Base-by-base conservation (phyloP, 1,139 yeast species). In the Meyerozyma sp. region DNA sequence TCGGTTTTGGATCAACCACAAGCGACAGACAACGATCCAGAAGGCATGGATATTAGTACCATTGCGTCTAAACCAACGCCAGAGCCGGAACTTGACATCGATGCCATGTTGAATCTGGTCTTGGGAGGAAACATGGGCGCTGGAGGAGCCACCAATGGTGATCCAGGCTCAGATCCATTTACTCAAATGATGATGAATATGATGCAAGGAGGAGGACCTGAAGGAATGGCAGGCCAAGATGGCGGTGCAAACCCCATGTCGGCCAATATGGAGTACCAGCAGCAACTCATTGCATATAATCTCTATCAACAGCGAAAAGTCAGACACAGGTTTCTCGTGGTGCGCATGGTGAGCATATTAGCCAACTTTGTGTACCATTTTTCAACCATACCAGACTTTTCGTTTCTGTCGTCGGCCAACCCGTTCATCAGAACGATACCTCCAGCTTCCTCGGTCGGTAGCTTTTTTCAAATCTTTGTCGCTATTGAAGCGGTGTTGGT, bases 291-390 rank as follows among this genome's bases (percentile, higher is more conserved):
- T 16, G 61, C 55, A 4, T 70, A 68, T 54, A 59, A 61, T 36
- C 49, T 49, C 20, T 70, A 70, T 51, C 62, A 64, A 38, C 73
- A 68, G 37, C 63, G 59, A 45, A 44, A 48, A 39, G 65, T 65
- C 66, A 62, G 62, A 42, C 62, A 58, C 46, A 52, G 61, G 23
- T 69, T 71, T 46, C 57, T 70, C 39, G 44, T 68, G 11, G 49
- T 65, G 20, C 59, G 78, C 42, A 57, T 56, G 41, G 3, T 60
- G 1, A 48, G 59, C 5, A 62, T 64, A 13, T 41, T 63, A 23
- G 40, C 49, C 42, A 70, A 68, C 48, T 73, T 72, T 54, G 42
- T 58, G 40, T 70, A 69, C 53, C 75, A 72, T 50, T 70, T 53
- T 48, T 5, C 6, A 29, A 36, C 44, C 14, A 40, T 51, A 14